These are phyloP conservation scores for Diaporthe sp. DNA, from an alignment of 2,329 filamentous ascomycete species.

Conservation along the genomic window DNA sequence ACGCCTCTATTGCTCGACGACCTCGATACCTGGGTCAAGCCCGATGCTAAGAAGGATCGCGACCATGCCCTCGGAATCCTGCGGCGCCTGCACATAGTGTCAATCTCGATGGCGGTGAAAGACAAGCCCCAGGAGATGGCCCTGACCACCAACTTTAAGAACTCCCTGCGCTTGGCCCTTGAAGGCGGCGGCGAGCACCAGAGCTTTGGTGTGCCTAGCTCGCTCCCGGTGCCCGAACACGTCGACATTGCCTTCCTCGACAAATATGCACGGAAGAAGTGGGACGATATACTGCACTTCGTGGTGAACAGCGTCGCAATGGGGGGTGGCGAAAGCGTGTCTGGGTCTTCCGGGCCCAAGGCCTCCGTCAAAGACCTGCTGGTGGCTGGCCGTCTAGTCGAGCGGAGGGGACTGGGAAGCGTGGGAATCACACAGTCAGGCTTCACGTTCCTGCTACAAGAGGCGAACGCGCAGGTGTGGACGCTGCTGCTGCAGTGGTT, in stretches of 20 bases:
- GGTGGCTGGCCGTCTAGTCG: slow-evolving; percentile 84
- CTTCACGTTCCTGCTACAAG: slow-evolving; percentile 94
- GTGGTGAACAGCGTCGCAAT: slow-evolving; percentile 84
- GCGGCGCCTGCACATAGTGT: slow-evolving; percentile 87
- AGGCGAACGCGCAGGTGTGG: slow-evolving; percentile 98
- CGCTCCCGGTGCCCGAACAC: slow-evolving; percentile 70
- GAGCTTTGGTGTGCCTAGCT: slow-evolving; percentile 91
- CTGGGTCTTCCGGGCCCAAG: slow-evolving; percentile 70
- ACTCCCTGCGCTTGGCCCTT: slow-evolving; percentile 86
- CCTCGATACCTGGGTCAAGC: slow-evolving; percentile 88
- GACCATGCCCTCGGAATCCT: slow-evolving; percentile 88
- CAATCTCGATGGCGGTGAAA: slow-evolving; percentile 71
- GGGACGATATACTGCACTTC: slow-evolving; percentile 96
- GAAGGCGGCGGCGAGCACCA: slow-evolving; percentile 88
- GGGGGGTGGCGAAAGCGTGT: slow-evolving; percentile 63
- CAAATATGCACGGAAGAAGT: slow-evolving; percentile 86
- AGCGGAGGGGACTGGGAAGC: slow-evolving; percentile 59
- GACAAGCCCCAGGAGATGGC: slow-evolving; percentile 79
- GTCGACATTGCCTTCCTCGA: slow-evolving; percentile 84
- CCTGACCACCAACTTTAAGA: slow-evolving; percentile 85
- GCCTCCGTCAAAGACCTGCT: slow-evolving; percentile 88
- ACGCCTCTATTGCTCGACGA: slow-evolving; percentile 83
- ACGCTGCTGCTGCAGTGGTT: slow-evolving; percentile 94
- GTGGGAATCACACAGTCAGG: slow-evolving; percentile 91
- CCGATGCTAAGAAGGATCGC: slow-evolving; percentile 76